A percentile compares a stretch with the other conserved stretches of the same genome.
Evolutionary conservation across 106 monocot genomes (phyloP).

Genomic region (Allium fistulosum): DNA sequence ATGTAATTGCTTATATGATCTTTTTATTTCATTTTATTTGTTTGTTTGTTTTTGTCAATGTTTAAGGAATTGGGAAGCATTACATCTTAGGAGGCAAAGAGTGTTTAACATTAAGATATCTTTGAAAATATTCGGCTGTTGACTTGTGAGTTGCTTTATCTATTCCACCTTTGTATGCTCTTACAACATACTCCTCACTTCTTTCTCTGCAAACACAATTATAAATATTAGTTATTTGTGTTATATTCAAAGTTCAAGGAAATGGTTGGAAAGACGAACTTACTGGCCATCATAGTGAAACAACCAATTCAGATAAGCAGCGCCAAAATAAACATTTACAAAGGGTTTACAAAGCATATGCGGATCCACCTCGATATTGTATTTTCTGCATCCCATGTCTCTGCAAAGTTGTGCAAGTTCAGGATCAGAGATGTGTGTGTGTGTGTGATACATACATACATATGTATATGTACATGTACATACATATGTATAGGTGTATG

Average conservation of each 20-base stretch:
- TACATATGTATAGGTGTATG: too few species aligned
- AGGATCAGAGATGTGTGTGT: too few species aligned
- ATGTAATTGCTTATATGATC: too few species aligned
- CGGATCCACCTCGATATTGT: constrained; percentile 50
- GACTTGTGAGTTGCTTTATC: constrained; percentile 93
- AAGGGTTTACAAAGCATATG: constrained; percentile 71
- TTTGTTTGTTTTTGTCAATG: too few species aligned
- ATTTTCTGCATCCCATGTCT: constrained; percentile 83
- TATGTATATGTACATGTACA: too few species aligned
- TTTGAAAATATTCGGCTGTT: constrained; percentile 54
- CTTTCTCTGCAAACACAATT: constrained; percentile 57
- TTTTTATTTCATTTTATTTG: too few species aligned
- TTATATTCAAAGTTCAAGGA: neutral
- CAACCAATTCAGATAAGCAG: constrained; percentile 83
- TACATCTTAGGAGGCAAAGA: constrained; percentile 58
- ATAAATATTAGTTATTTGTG: neutral
- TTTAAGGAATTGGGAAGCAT: neutral
- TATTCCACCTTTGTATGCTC: constrained; percentile 76
- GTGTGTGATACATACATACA: too few species aligned
- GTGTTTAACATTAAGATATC: constrained; percentile 69
- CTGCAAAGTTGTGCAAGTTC: constrained; percentile 28
- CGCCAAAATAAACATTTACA: constrained; percentile 85
- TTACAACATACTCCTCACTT: constrained; percentile 90
- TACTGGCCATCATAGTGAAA: constrained; percentile 82
- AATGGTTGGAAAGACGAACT: constrained; percentile 15